A percentile compares a stretch with the other conserved stretches of the same genome.
Evolutionary conservation across 495 filamentous ascomycete genomes (phyloP).

Genomic region (Lasiosphaeriaceae sp.): DNA sequence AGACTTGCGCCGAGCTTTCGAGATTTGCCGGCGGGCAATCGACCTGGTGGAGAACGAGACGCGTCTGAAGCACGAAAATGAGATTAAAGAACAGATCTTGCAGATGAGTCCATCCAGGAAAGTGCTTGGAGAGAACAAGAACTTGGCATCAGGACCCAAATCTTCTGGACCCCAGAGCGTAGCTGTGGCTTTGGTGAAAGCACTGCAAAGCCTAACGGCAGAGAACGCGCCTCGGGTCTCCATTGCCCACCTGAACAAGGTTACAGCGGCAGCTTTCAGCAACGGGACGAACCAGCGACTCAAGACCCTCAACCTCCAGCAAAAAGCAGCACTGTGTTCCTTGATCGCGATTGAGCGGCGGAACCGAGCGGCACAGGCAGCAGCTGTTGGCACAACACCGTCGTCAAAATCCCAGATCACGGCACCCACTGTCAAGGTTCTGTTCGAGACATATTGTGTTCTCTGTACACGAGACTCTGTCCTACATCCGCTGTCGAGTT

Average conservation of each 20-base stretch:
- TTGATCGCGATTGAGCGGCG: constrained; percentile 75
- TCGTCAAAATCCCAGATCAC: constrained; percentile 25
- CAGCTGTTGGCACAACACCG: constrained; percentile 47
- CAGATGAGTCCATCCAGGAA: constrained; percentile 41
- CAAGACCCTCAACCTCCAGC: constrained; percentile 84
- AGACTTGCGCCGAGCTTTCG: constrained; percentile 92
- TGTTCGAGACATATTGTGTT: constrained; percentile 73
- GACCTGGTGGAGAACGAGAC: constrained; percentile 87
- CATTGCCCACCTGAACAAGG: constrained; percentile 84
- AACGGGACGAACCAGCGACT: constrained; percentile 80
- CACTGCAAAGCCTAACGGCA: constrained; percentile 56
- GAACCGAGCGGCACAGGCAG: constrained; percentile 40
- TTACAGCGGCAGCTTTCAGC: constrained; percentile 81
- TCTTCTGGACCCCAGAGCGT: constrained; percentile 22
- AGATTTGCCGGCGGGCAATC: constrained; percentile 84
- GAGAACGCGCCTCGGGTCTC: constrained; percentile 84
- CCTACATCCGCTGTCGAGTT: constrained; percentile 78
- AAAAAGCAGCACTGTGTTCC: constrained; percentile 91
- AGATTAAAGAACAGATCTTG: constrained; percentile 47
- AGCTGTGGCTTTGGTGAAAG: constrained; percentile 33
- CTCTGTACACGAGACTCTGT: constrained; percentile 80
- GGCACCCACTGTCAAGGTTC: constrained; percentile 70
- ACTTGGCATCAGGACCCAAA: constrained; percentile 45
- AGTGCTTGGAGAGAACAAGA: constrained; percentile 43
- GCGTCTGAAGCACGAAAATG: constrained; percentile 55